Evolutionary conservation across 805 yeast species (phyloP), one percentile per base, ranked within the genome.

Genomic region (Metschnikowia orientalis): DNA sequence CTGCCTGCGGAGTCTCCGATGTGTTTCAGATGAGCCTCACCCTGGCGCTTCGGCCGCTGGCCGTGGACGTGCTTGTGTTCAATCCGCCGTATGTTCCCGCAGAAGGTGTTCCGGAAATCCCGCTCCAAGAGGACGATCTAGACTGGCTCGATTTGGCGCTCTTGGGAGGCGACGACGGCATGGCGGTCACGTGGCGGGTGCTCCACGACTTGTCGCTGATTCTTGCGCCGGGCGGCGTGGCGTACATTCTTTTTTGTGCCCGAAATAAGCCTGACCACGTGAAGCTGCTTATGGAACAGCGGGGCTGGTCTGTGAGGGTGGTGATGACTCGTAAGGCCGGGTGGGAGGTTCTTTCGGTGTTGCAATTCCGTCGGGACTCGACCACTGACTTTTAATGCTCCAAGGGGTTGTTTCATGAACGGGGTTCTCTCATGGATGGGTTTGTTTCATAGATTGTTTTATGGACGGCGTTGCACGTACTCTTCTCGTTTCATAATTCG

Each of bases 1-100:
- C 13, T 5, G 13, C 23, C 9, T 14, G 15, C 3, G 31, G 31
- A 4, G 30, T 30, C 5, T 30, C 31, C 8, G 68, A 64, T 30
- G 38, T 54, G 9, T 42, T 54, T n/a, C 84, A 82, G 38, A 70
- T 78, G 53, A 73, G 74, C 48, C 57, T 88, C 18, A 71, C 82
- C 0, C 47, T 69, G 7, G 66, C 75, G 2, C 41, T 87, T 7
- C 54, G 71, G 8, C 50, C 51, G 0, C 45, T 67, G 2, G 31
- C 59, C 4, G 69, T 88, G 2, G 97, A 92, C 49, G 37, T 90
- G 1, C 61, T 92, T 14, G 67, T 92, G 1, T 92, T 92, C 59
- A 92, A 92, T 51, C 98, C 98, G 0, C 98, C 98, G 0, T 92
- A 92, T 53, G 98, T 92, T 1, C 98, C 98, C 0, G 85, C 90